phyloP scores from a whole-genome alignment of 441 rosid genomes.

The Aquilaria agallochum region DNA sequence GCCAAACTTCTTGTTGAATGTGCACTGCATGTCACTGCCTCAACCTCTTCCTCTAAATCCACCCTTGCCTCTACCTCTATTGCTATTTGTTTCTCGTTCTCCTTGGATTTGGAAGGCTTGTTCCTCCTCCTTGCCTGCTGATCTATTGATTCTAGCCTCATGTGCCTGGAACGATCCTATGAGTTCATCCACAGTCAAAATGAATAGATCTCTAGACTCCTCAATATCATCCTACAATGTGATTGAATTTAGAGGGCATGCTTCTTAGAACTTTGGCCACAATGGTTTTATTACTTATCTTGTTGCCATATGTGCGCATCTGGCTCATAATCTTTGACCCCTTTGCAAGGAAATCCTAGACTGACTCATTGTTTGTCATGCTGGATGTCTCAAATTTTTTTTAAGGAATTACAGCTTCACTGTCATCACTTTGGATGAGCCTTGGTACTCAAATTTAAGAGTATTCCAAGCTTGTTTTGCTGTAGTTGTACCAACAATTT shows the following conservation, averaged over 20 bases:
- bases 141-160: background rate
- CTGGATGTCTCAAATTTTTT: background rate
- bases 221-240: background rate
- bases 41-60: too few species aligned
- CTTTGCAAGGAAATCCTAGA: constrained; percentile 1
- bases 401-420: background rate
- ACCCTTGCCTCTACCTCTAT: too few species aligned
- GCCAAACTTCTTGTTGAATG: too few species aligned
- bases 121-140: too few species aligned
- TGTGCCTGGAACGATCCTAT: background rate
- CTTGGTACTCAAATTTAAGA: too few species aligned
- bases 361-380: background rate
- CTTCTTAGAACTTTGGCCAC: constrained; percentile 7
- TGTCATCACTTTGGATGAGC: background rate
- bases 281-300: background rate
- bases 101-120: too few species aligned
- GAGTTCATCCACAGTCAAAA: background rate
- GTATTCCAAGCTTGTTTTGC: too few species aligned
- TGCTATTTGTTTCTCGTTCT: too few species aligned
- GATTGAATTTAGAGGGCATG: background rate
- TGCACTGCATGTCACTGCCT: background rate
- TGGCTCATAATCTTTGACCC: background rate
- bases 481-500: too few species aligned
- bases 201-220: too few species aligned
- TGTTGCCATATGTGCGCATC: background rate